These are phyloP conservation scores for Gynandropsis gynandra DNA, from an alignment of 345 rosid species.

Conservation along the genomic window DNA sequence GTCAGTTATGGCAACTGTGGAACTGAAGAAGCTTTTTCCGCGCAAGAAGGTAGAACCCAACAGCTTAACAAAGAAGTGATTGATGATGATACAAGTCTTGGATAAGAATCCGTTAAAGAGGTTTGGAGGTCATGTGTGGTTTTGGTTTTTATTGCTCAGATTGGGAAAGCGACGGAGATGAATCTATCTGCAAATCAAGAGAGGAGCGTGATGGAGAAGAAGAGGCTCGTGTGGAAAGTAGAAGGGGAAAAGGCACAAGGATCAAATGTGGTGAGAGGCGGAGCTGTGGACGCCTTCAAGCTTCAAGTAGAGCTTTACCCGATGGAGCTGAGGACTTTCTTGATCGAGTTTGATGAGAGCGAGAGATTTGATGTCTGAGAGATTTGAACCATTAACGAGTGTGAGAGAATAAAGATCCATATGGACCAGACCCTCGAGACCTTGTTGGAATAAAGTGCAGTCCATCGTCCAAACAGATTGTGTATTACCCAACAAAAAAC, in stretches of 20 bases:
- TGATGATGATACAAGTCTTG: constrained; percentile 5
- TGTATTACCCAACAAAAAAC: too few relatives aligned
- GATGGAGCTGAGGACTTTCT: constrained; percentile 79
- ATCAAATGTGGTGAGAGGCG: constrained; percentile 46
- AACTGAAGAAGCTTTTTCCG: constrained; percentile 57
- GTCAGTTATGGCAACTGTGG: constrained; percentile 55
- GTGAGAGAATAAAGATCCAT: too few relatives aligned
- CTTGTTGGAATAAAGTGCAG: too few relatives aligned
- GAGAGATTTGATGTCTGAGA: constrained; percentile 16
- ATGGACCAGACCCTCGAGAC: too few relatives aligned
- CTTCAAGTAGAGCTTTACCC: constrained; percentile 71
- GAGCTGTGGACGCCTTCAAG: constrained; percentile 48
- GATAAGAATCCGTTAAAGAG: not conserved
- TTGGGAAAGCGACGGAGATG: constrained; percentile 54
- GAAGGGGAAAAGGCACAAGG: constrained; percentile 40
- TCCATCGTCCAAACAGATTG: too few relatives aligned
- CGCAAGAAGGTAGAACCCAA: constrained; percentile 38
- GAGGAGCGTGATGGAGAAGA: constrained; percentile 69
- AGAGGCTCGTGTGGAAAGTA: constrained; percentile 69
- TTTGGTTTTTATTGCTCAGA: constrained; percentile 31
- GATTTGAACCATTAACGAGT: too few relatives aligned
- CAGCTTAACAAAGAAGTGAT: not conserved
- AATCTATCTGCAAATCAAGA: constrained; percentile 86
- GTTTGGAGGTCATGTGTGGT: too few relatives aligned
- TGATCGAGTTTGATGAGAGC: constrained; percentile 34